Conservation (phyloP, 1,284 basidiomycete genomes). For the Sanghuangporus baumii region DNA sequence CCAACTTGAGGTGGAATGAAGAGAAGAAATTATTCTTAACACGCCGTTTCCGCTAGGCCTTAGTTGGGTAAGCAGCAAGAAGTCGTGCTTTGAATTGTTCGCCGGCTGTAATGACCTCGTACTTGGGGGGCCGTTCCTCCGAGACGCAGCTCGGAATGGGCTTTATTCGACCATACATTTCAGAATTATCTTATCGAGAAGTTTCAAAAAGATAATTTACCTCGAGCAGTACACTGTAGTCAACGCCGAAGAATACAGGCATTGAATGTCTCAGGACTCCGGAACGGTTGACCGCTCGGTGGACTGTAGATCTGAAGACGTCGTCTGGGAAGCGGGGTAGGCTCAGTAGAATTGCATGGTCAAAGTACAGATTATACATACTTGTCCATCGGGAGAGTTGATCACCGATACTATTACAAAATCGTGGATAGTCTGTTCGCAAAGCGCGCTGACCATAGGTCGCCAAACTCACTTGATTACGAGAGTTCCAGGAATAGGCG, state of each 20-base stretch:
- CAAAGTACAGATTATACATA: slow-evolving; percentile 32
- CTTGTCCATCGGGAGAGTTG: slow-evolving; percentile 87
- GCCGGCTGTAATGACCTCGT: slow-evolving; percentile 59
- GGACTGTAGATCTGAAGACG: slow-evolving; percentile 81
- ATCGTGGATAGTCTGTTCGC: not conserved
- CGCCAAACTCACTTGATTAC: slow-evolving; percentile 56
- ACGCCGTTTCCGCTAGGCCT: too few species aligned
- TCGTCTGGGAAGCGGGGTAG: slow-evolving; percentile 48
- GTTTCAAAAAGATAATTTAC: slow-evolving; percentile 29
- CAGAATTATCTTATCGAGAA: not conserved
- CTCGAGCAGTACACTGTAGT: slow-evolving; percentile 72
- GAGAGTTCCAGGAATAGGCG: slow-evolving; percentile 55
- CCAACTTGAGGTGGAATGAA: too few species aligned
- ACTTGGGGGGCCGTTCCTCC: slow-evolving; percentile 51
- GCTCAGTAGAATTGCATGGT: not conserved
- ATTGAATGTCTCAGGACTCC: slow-evolving; percentile 73
- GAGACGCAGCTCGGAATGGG: slow-evolving; percentile 68
- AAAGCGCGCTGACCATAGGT: not conserved
- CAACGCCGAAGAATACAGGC: slow-evolving; percentile 75
- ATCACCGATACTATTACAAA: slow-evolving; percentile 66
- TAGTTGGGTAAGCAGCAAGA: slow-evolving; percentile 47
- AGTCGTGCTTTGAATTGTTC: slow-evolving; percentile 60
- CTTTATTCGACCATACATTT: slow-evolving; percentile 27
- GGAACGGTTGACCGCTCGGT: slow-evolving; percentile 75
- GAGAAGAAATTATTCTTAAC: too few species aligned